A percentile compares a stretch with the other conserved stretches of the same genome.
phyloP scores from a whole-genome alignment of 331 rosid species.

The Pyrus hybrid region DNA sequence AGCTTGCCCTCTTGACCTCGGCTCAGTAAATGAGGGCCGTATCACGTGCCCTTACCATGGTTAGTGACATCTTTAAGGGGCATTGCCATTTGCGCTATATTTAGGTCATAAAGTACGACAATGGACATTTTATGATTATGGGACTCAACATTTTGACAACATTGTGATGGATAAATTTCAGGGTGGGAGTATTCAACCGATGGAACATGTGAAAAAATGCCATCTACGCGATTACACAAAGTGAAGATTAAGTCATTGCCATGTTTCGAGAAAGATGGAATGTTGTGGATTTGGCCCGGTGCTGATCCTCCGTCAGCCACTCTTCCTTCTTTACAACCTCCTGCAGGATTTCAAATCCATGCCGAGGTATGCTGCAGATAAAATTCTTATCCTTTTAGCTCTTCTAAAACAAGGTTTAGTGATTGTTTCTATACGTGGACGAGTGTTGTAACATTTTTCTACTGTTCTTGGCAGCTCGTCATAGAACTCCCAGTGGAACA shows the following conservation, averaged over 20 bases:
- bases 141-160: conserved; percentile 5
- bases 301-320: conserved; percentile 65
- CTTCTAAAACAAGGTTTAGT: not conserved
- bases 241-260: conserved; percentile 82
- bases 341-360: conserved; percentile 79
- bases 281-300: conserved; percentile 99
- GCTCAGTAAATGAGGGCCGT: conserved; percentile 88
- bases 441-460: not conserved
- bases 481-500: conserved; percentile 98
- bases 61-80: conserved; percentile 19
- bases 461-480: conserved; percentile 49
- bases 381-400: not conserved
- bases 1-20: conserved; percentile 95
- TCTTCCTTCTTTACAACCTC: conserved; percentile 80
- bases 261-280: conserved; percentile 87
- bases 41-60: conserved; percentile 96
- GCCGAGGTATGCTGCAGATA: conserved; percentile 61
- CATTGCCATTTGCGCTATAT: not conserved
- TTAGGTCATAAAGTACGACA: not conserved
- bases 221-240: conserved; percentile 55
- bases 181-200: conserved; percentile 95
- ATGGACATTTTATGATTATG: not conserved
- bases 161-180: conserved; percentile 31
- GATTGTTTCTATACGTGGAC: not conserved
- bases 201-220: conserved; percentile 98